A percentile compares a stretch with the other conserved stretches of the same genome.
Conservation (phyloP, 2,329 filamentous ascomycete species). For the Podosphaera leucotricha region DNA sequence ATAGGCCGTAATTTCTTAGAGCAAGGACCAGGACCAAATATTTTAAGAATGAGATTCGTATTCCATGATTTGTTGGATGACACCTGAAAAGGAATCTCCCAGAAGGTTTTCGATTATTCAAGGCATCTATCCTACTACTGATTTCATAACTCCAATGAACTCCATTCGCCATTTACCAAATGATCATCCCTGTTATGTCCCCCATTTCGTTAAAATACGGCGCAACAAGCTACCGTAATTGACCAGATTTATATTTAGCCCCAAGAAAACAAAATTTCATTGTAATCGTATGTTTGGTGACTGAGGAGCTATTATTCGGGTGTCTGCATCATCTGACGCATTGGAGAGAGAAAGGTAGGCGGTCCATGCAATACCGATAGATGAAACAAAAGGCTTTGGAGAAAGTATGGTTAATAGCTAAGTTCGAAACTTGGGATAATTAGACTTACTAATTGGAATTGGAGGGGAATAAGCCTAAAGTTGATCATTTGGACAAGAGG, state of each 20-base stretch:
- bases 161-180: constrained; percentile 2
- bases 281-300: constrained; percentile 15
- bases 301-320: constrained; percentile 12
- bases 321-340: constrained; percentile 35
- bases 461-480: constrained; percentile 82
- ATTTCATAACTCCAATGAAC: not conserved
- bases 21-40: too few species aligned
- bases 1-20: too few species aligned
- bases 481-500: constrained; percentile 90
- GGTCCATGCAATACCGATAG: constrained; percentile 90
- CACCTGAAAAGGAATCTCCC: too few species aligned
- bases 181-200: constrained; percentile 2
- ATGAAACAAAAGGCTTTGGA: constrained; percentile 74
- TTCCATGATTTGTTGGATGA: too few species aligned
- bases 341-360: constrained; percentile 88
- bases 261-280: constrained; percentile 6
- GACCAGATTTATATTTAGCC: too few species aligned
- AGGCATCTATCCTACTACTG: not conserved
- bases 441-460: constrained; percentile 73
- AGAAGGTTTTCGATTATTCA: too few species aligned
- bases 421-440: not conserved
- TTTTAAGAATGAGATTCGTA: too few species aligned
- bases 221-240: too few species aligned
- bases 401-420: not conserved
- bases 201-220: not conserved